These are phyloP conservation scores for Castanea sativa DNA, from an alignment of 306 rosid genomes.

Conservation along the genomic window DNA sequence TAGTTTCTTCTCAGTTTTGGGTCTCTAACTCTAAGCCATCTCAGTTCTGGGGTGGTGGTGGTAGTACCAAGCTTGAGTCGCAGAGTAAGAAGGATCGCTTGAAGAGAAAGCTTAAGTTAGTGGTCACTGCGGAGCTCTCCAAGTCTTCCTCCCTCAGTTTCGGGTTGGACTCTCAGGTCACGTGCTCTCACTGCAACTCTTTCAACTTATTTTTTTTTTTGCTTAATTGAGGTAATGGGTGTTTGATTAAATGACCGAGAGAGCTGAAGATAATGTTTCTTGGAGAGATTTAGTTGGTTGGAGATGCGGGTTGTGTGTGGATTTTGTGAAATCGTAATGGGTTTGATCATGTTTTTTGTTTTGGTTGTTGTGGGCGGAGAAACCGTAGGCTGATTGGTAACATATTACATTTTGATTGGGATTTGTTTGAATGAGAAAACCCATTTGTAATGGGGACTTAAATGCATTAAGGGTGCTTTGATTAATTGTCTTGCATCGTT, in stretches of 20 bases:
- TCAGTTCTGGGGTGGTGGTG: constrained; percentile 25
- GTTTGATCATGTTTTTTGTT: background rate
- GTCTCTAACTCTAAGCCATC: constrained; percentile 41
- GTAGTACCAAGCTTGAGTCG: constrained; percentile 23
- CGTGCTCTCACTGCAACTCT: background rate
- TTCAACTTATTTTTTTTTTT: constrained; percentile 6
- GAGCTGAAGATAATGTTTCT: background rate
- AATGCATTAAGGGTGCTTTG: background rate
- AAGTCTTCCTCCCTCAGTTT: constrained; percentile 42
- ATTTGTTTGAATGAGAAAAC: background rate
- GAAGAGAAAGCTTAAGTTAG: constrained; percentile 53
- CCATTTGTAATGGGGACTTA: background rate
- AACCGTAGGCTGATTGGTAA: background rate
- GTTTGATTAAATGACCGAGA: background rate
- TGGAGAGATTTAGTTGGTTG: background rate
- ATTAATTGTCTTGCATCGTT: background rate
- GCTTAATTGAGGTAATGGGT: background rate
- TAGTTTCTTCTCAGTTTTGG: constrained; percentile 22
- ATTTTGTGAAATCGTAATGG: background rate
- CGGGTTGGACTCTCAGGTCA: constrained; percentile 70
- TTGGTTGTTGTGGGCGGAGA: background rate
- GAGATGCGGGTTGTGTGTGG: background rate
- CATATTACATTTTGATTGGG: too few species aligned
- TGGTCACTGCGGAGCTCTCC: constrained; percentile 64
- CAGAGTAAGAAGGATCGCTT: constrained; percentile 47